Percentiles rank a stretch among this genome's conserved stretches.
phyloP scores from a whole-genome alignment of 257 asterid genomes.

The Nicotiana tomentosiformis region DNA sequence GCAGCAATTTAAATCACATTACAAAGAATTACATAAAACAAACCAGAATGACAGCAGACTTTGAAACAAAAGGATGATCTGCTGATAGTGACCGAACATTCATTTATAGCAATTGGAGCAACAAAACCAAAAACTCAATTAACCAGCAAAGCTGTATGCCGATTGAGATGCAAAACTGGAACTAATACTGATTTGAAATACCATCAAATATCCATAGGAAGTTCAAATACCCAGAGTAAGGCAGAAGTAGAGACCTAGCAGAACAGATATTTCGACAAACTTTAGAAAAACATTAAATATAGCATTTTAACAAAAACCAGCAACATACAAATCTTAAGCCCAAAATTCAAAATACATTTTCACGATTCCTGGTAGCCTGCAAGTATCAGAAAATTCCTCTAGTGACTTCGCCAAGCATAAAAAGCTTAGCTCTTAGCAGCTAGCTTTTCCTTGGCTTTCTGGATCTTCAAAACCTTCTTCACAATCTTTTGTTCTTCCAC shows the following conservation, averaged over 20 bases:
- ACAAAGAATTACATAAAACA: no score
- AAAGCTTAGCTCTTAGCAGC: constrained; percentile 51
- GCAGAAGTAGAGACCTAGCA: neutral
- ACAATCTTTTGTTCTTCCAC: constrained; percentile 76
- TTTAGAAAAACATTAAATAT: neutral
- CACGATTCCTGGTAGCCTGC: constrained; percentile 12
- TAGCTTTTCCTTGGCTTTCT: constrained; percentile 64
- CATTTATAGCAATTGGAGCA: neutral
- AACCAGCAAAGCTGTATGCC: neutral
- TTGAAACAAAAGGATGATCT: no score
- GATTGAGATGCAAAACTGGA: neutral
- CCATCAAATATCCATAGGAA: neutral
- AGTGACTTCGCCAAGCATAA: neutral
- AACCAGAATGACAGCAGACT: no score
- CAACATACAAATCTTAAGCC: constrained; percentile 10
- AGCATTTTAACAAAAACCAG: neutral
- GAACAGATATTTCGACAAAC: constrained; percentile 13
- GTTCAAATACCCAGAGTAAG: neutral
- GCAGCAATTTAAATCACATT: no score
- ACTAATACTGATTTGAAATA: neutral
- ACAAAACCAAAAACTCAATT: neutral
- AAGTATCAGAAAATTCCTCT: constrained; percentile 23
- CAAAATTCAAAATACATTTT: constrained; percentile 16
- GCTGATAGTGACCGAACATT: no score
- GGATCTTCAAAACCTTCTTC: constrained; percentile 84